Base-by-base conservation (phyloP, 768 basidiomycete genomes). In the Mycena kentingensis region DNA sequence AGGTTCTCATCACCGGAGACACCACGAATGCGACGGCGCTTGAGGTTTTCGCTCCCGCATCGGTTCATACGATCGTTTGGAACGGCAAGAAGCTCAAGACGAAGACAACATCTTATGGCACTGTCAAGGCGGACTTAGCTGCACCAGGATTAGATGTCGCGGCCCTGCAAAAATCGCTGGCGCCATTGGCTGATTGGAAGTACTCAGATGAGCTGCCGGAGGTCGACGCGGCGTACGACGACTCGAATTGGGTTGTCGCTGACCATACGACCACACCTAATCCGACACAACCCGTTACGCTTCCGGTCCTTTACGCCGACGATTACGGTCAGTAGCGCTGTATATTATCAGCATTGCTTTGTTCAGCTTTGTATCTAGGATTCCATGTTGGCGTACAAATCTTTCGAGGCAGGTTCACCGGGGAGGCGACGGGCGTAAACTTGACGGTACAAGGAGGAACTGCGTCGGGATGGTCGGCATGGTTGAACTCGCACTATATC, bases 131-230 rank as follows among this genome's bases (percentile, higher is more conserved):
- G 16, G 54, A 65, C 16, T 59, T 83, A 19, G 25, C 39, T 28
- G 58, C 45, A 16, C 54, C 67, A 39, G 59, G 59, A 4, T 46
- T 46, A 21, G 25, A 55, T 18, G 54, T 60, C 7, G 52, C 49
- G 26, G 56, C 58, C 7, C 56, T 74, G 36, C 49, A 46, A 19
- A 38, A 41, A 4, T 34, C 49, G 22, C 28, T 55, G 21, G 54
- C 46, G 5, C 57, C n/a, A n/a, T n/a, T 62, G 11, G 73, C 77
- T 18, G 63, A 66, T 26, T 85, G 84, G 84, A 77, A 69, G 59
- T 83, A 76, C 58, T 67, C 70, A 13, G 71, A 82, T 52, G 77
- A 75, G 54, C 62, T 85, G 13, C 84, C 83, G 0, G 84, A 85
- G 67, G 71, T 78, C 4, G 60, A 65, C 32, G 37, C 53, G 0